Evolutionary conservation across 371 early-diverging fungal genomes (phyloP).

Genomic region (Mortierella sp.): DNA sequence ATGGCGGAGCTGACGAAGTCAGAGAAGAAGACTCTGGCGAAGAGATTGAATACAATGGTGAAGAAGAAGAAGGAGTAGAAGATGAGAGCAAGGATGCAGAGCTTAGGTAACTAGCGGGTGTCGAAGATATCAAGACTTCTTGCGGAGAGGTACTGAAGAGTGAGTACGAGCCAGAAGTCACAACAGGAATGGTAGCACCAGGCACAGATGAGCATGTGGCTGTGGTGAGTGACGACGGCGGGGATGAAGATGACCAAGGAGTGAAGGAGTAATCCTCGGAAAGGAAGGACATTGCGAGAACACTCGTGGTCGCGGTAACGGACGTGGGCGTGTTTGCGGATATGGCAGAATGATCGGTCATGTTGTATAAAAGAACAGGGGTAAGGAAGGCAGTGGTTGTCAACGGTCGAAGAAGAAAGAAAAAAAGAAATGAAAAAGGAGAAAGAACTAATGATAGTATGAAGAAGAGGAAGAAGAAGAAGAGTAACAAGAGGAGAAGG

Average conservation of each 20-base stretch:
- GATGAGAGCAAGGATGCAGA: not conserved
- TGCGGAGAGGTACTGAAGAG: constrained; percentile 27
- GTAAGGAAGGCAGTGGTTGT: not conserved
- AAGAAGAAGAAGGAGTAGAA: not conserved
- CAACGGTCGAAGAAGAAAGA: not conserved
- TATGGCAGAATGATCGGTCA: constrained; percentile 10
- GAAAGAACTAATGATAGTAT: not conserved
- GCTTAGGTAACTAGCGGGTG: not conserved
- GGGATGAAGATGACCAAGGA: not conserved
- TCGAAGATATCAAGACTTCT: constrained; percentile 17
- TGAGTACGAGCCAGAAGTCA: not conserved
- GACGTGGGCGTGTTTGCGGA: not conserved
- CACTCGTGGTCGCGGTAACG: constrained; percentile 42
- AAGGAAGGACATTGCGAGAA: constrained; percentile 68
- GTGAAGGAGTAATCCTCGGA: constrained; percentile 58
- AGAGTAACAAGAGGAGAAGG: not conserved
- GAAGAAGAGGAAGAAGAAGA: not conserved
- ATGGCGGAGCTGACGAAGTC: not conserved
- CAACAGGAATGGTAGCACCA: not conserved
- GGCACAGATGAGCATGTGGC: not conserved
- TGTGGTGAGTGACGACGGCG: not conserved
- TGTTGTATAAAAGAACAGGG: not conserved
- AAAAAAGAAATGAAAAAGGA: not conserved
- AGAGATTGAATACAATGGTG: not conserved
- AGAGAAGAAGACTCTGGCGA: not conserved